Conservation (phyloP, 129 eudicot species). For the Flaveria linearis region DNA sequence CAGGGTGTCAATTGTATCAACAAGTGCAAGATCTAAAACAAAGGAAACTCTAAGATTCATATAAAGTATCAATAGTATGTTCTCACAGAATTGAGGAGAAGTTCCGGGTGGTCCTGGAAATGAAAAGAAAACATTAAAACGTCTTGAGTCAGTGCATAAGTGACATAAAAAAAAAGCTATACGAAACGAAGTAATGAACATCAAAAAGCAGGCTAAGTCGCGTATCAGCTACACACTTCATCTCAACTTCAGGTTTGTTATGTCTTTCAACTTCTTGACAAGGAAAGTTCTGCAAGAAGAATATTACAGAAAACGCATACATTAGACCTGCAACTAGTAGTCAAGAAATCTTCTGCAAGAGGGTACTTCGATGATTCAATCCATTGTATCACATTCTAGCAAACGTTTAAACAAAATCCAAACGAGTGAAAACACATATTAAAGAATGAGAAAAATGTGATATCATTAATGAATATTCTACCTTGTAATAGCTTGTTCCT, state of each 20-base stretch:
- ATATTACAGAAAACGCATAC: constrained; percentile 9
- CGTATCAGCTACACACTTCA: constrained; percentile 57
- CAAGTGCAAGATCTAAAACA: constrained; percentile 12
- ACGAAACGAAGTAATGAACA: neutral
- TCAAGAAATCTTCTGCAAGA: neutral
- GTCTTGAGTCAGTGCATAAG: constrained; percentile 11
- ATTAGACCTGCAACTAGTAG: neutral
- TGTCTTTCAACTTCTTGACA: constrained; percentile 97
- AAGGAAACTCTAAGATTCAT: neutral
- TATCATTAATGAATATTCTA: neutral
- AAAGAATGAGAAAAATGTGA: neutral
- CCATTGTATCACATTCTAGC: neutral
- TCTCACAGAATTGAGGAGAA: constrained; percentile 92
- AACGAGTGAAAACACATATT: neutral
- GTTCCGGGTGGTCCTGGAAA: constrained; percentile 95
- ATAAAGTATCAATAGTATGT: constrained; percentile 7
- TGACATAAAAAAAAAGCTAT: neutral
- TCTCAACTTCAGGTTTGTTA: constrained; percentile 92
- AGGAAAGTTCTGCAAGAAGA: constrained; percentile 72
- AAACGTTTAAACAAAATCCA: neutral
- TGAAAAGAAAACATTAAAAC: constrained; percentile 23
- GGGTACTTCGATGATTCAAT: too few relatives aligned
- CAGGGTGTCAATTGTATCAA: neutral
- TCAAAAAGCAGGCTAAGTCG: constrained; percentile 2
- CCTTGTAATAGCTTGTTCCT: neutral